phyloP scores from a whole-genome alignment of 495 filamentous ascomycete species.

The Entonaema liquescens region DNA sequence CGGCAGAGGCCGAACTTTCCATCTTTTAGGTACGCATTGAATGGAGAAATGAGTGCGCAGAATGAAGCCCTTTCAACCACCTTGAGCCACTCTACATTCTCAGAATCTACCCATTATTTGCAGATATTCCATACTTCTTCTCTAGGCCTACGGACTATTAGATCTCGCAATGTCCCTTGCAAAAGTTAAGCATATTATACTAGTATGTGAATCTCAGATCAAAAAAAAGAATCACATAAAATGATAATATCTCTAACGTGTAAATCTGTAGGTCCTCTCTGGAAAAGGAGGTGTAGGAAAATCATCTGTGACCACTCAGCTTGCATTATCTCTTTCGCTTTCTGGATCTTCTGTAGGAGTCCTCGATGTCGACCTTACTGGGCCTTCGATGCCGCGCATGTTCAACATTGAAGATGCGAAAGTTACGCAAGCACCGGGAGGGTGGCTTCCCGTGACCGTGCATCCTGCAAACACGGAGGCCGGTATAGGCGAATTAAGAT shows the following conservation, averaged over 20 bases:
- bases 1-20: constrained; percentile 30
- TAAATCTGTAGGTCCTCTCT: constrained; percentile 74
- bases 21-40: not conserved
- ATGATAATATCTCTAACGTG: constrained; percentile 23
- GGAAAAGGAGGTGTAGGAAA: constrained; percentile 98
- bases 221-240: not conserved
- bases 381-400: constrained; percentile 93
- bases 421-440: constrained; percentile 86
- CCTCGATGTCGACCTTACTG: constrained; percentile 95
- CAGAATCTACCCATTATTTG: not conserved
- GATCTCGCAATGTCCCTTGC: constrained; percentile 61
- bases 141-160: not conserved
- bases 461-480: constrained; percentile 63
- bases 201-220: constrained; percentile 52
- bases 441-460: constrained; percentile 88
- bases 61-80: constrained; percentile 35
- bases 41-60: constrained; percentile 10
- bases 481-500: constrained; percentile 73
- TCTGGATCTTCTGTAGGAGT: constrained; percentile 89
- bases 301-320: constrained; percentile 94
- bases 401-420: constrained; percentile 88
- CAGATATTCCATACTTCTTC: not conserved
- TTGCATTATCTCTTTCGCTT: constrained; percentile 87
- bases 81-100: constrained; percentile 10
- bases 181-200: constrained; percentile 67